These are phyloP conservation scores for Urtica urens DNA, from an alignment of 306 rosid genomes.

Conservation along the genomic window DNA sequence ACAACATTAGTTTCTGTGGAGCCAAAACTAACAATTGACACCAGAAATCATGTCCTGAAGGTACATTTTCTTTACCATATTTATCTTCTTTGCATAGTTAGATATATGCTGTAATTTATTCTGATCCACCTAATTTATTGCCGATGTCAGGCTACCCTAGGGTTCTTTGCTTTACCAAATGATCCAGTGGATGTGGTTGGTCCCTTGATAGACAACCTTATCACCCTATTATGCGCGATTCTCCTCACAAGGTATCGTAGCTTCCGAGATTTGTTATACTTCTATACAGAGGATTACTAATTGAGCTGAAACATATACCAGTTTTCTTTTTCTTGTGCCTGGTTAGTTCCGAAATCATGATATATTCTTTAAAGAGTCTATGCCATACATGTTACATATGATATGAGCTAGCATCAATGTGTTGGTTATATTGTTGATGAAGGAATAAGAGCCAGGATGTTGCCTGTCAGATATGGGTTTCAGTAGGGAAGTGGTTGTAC, in stretches of 20 bases:
- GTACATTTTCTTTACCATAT: conserved; percentile 20
- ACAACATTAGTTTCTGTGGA: conserved; percentile 91
- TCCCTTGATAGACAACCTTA: conserved; percentile 76
- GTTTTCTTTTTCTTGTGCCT: no score
- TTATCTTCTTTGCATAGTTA: not conserved
- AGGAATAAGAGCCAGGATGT: no score
- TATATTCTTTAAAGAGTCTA: no score
- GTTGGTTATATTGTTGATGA: no score
- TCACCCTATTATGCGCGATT: conserved; percentile 88
- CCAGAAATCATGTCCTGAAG: conserved; percentile 87
- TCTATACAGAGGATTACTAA: not conserved
- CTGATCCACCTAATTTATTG: conserved; percentile 14
- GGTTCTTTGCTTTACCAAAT: conserved; percentile 90
- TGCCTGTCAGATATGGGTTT: no score
- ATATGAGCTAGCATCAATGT: no score
- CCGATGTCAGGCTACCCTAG: conserved; percentile 82
- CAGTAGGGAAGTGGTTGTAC: no score
- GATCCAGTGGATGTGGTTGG: conserved; percentile 74
- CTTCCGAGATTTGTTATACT: conserved; percentile 3
- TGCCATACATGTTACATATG: no score
- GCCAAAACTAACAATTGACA: conserved; percentile 89
- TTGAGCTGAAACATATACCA: conserved; percentile 8
- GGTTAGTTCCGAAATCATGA: no score
- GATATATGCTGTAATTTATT: not conserved
- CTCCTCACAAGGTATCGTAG: conserved; percentile 77